These are phyloP conservation scores for Didymella pinodella DNA, from an alignment of 2,329 filamentous ascomycete species.

Conservation along the genomic window DNA sequence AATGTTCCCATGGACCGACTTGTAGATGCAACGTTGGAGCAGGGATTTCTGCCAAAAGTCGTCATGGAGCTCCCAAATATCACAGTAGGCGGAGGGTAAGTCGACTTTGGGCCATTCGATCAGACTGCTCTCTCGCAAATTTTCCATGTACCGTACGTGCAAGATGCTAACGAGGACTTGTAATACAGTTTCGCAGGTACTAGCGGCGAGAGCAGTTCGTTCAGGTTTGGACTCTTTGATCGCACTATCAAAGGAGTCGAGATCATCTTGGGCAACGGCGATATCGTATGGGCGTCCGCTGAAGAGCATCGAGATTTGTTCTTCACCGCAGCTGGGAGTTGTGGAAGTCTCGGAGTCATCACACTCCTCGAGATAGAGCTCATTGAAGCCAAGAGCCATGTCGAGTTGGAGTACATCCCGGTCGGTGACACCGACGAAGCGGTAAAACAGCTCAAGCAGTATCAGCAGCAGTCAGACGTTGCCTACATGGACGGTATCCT, in stretches of 20 bases:
- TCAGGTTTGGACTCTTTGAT: slow-evolving; percentile 72
- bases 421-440: slow-evolving; percentile 59
- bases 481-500: slow-evolving; percentile 76
- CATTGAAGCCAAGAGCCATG: slow-evolving; percentile 62
- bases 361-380: slow-evolving; percentile 68
- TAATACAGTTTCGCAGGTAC: slow-evolving; percentile 65
- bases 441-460: slow-evolving; percentile 58
- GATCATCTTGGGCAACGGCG: slow-evolving; percentile 68
- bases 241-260: slow-evolving; percentile 68
- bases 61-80: slow-evolving; percentile 78
- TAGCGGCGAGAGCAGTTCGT: slow-evolving; percentile 72
- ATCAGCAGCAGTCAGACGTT: slow-evolving; percentile 51
- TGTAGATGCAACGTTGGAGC: slow-evolving; percentile 63
- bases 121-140: background rate
- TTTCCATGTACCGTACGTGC: too few relatives aligned
- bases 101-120: background rate
- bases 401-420: slow-evolving; percentile 69
- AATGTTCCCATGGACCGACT: slow-evolving; percentile 74
- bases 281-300: slow-evolving; percentile 59
- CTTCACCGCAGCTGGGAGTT: slow-evolving; percentile 65
- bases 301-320: slow-evolving; percentile 63
- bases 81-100: slow-evolving; percentile 67
- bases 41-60: slow-evolving; percentile 68
- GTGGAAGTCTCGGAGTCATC: slow-evolving; percentile 68
- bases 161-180: background rate